phyloP scores from a whole-genome alignment of 352 stramenopile genomes.

The Phytophthora melonis region DNA sequence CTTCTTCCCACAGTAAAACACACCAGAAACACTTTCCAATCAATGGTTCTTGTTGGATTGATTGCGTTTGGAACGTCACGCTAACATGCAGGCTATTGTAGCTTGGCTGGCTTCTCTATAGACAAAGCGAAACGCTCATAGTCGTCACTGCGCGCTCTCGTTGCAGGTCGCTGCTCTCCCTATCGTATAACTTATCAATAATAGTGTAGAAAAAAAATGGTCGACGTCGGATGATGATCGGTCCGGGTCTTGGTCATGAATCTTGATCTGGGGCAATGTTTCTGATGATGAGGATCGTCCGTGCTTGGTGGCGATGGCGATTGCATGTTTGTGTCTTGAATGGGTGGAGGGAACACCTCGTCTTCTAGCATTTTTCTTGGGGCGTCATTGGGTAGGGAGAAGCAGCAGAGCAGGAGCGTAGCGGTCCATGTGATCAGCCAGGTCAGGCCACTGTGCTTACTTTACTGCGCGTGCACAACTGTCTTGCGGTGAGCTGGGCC shows the following conservation, averaged over 20 bases:
- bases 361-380: conserved; percentile 47
- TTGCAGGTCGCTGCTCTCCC: conserved; percentile 20
- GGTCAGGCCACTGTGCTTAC: conserved; percentile 12
- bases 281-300: conserved; percentile 8
- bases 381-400: conserved; percentile 29
- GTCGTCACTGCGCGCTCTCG: conserved; percentile 1
- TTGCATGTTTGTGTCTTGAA: conserved; percentile 34
- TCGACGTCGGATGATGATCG: conserved; percentile 8
- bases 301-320: background rate
- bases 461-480: conserved; percentile 18
- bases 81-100: conserved; percentile 27
- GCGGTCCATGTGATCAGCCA: conserved; percentile 12
- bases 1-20: background rate
- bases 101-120: conserved; percentile 42
- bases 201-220: conserved; percentile 44
- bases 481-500: conserved; percentile 18
- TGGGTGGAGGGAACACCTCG: conserved; percentile 28
- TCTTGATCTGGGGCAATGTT: conserved; percentile 32
- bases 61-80: conserved; percentile 20
- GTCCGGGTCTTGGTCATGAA: conserved; percentile 9
- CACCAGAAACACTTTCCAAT: conserved; percentile 18
- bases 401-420: conserved; percentile 5
- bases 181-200: conserved; percentile 48
- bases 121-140: conserved; percentile 27
- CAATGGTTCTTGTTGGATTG: conserved; percentile 25